These are phyloP conservation scores for Phytophthora sp. DNA, from an alignment of 352 stramenopile genomes.

Conservation along the genomic window DNA sequence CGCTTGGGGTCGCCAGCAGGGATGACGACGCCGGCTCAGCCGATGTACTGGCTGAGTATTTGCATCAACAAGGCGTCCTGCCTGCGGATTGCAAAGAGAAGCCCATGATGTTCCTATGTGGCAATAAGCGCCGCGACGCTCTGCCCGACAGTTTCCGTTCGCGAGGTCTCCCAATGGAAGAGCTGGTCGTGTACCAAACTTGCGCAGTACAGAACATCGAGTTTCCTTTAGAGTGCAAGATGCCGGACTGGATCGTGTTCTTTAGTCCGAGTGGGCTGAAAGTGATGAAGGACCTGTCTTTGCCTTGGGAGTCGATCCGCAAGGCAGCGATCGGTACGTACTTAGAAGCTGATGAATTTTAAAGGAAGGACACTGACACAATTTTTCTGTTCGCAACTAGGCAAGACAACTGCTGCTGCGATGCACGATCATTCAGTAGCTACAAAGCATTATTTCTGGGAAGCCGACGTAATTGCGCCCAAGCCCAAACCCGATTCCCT, in stretches of 20 bases:
- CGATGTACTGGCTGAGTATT: constrained; percentile 55
- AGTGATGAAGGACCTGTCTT: constrained; percentile 45
- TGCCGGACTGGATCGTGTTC: constrained; percentile 75
- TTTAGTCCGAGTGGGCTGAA: constrained; percentile 85
- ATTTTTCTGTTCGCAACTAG: constrained; percentile 26
- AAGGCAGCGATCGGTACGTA: constrained; percentile 80
- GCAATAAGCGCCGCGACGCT: constrained; percentile 69
- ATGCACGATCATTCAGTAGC: constrained; percentile 52
- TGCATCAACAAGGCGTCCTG: constrained; percentile 50
- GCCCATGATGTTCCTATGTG: constrained; percentile 78
- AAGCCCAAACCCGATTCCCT: constrained; percentile 67
- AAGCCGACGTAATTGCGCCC: constrained; percentile 53
- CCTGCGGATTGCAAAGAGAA: constrained; percentile 43
- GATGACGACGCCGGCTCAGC: constrained; percentile 78
- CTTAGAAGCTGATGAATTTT: background rate
- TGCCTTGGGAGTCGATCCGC: constrained; percentile 63
- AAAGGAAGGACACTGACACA: constrained; percentile 7
- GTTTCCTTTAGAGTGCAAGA: constrained; percentile 42
- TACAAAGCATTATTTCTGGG: constrained; percentile 49
- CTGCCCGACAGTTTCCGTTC: constrained; percentile 68
- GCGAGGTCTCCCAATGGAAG: constrained; percentile 51
- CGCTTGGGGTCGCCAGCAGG: constrained; percentile 56
- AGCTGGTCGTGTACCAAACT: constrained; percentile 75
- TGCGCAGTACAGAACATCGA: constrained; percentile 52
- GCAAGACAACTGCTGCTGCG: constrained; percentile 74